Base-by-base conservation (phyloP, 2,329 filamentous ascomycete species). In the Thelonectria olida region DNA sequence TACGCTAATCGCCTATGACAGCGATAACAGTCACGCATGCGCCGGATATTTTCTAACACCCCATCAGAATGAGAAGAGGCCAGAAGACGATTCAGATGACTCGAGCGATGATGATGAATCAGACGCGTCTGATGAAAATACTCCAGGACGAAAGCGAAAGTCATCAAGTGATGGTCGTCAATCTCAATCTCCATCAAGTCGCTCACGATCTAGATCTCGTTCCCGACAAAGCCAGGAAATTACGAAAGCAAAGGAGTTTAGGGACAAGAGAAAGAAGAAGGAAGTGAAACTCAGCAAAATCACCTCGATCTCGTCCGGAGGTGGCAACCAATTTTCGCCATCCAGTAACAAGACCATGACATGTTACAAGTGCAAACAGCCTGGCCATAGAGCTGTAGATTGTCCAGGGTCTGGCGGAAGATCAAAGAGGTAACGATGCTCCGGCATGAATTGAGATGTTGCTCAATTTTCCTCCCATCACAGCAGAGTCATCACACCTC, bases 261-360 rank as follows among this genome's bases (percentile, higher is more conserved):
- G 86, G 7, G 85, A 87, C 41, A 83, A 85, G 72, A 80, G 88
- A 44, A 84, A 86, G 69, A 88, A 88, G 74, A 90, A 89, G 73
- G 86, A 90, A 56, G 82, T 92, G 52, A 89, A 89, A 62, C 76
- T 92, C 57, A 90, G 90, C 70, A 82, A 82, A 22, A 73, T 89
- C 57, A 84, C 81, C 5, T 89, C 87, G 1, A 86, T 92, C 47
- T 91, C 89, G n/a, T 72, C 72, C 2, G 71, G 68, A 2, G 76
- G 75, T 17, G 70, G 62, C 38, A 70, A 38, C 36, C 64, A 70
- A 25, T 63, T 66, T 54, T 63, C 66, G 34, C 58, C 72, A 2
- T 54, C 65, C n/a, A 68, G 58, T 44, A 56, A 54, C 53, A 73
- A 72, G 47, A 27, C 66, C 22, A 68, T 75, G 65, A 80, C 79